Evolutionary conservation across 192 early-diverging fungal genomes (phyloP).

Genomic region (Phlyctochytrium arcticum): DNA sequence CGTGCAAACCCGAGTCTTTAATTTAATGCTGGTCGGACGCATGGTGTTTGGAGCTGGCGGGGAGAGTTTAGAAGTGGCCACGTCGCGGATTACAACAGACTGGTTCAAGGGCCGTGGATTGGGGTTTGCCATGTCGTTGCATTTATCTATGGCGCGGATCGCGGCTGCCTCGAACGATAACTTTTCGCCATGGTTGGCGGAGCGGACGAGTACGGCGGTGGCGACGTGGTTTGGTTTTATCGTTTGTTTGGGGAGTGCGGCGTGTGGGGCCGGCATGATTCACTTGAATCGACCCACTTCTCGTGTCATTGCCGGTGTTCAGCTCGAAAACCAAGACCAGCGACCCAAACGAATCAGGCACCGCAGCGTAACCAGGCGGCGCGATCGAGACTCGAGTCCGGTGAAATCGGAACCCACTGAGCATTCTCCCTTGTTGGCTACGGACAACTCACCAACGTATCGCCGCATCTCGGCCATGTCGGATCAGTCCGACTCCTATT

Average conservation of each 20-base stretch:
- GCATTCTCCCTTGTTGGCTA: background rate
- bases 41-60: constrained; percentile 63
- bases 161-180: constrained; percentile 59
- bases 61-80: constrained; percentile 53
- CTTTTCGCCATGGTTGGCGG: constrained; percentile 49
- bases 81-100: constrained; percentile 20
- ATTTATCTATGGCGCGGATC: constrained; percentile 49
- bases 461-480: background rate
- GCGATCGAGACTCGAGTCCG: no score
- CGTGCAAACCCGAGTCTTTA: constrained; percentile 37
- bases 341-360: background rate
- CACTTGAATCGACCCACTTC: constrained; percentile 46
- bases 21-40: constrained; percentile 51
- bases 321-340: background rate
- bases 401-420: no score
- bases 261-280: constrained; percentile 33
- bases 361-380: background rate
- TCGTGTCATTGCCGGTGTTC: constrained; percentile 40
- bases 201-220: constrained; percentile 1
- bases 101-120: constrained; percentile 58
- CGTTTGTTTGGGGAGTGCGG: constrained; percentile 39
- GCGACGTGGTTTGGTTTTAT: constrained; percentile 53
- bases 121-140: constrained; percentile 56
- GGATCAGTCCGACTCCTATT: no score
- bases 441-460: background rate